These are phyloP conservation scores for Pseudocercospora fijiensis DNA, from an alignment of 2,329 filamentous ascomycete species.

Conservation along the genomic window DNA sequence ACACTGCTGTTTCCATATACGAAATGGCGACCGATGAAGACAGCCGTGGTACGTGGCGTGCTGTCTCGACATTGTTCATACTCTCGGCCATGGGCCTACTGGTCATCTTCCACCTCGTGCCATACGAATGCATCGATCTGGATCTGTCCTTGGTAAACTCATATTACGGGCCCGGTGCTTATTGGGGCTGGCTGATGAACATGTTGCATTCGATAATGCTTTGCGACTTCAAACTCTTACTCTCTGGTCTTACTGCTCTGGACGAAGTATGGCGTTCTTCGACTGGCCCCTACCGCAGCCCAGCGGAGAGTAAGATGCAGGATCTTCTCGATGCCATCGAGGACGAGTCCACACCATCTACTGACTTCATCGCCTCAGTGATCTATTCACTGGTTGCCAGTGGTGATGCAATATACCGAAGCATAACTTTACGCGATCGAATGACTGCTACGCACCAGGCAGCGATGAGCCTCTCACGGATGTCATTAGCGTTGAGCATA, in stretches of 20 bases:
- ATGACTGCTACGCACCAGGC: neutral
- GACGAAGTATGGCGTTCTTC: neutral
- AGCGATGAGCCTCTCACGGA: neutral
- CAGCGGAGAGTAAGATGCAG: neutral
- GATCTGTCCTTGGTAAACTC: neutral
- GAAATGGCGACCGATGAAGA: neutral
- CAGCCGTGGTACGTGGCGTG: neutral
- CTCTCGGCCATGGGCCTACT: neutral
- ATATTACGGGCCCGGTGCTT: neutral
- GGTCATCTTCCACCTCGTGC: neutral
- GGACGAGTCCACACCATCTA: neutral
- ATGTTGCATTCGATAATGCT: neutral
- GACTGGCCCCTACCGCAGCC: neutral
- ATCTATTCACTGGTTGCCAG: neutral
- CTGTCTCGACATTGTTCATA: neutral
- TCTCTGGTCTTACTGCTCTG: neutral
- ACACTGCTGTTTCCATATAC: neutral
- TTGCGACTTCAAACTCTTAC: neutral
- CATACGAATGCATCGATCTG: neutral
- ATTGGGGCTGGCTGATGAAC: neutral
- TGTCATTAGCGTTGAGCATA: neutral
- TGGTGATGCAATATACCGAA: neutral
- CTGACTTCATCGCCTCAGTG: neutral
- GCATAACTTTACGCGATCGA: neutral
- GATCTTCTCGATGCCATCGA: neutral